Evolutionary conservation across 768 basidiomycete species (phyloP).

Genomic region (Mrakia hoshinonis): DNA sequence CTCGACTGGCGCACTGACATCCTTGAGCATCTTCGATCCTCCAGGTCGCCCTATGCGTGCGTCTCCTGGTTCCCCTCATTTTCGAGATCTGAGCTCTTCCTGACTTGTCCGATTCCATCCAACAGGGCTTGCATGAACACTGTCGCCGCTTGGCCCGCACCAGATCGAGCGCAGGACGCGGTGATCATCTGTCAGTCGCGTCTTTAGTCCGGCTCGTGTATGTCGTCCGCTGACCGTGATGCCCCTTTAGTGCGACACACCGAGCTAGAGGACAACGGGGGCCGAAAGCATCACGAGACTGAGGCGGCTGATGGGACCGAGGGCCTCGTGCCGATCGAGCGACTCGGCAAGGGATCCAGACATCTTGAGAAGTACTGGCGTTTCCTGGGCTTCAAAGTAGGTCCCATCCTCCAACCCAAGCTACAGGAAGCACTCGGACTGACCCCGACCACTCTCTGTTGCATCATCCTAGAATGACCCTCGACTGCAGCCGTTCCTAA

Average conservation of each 20-base stretch:
- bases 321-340: slow-evolving; percentile 32
- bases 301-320: background rate
- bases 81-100: background rate
- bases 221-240: background rate
- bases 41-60: slow-evolving; percentile 23
- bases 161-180: slow-evolving; percentile 14
- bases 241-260: slow-evolving; percentile 19
- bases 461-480: slow-evolving; percentile 18
- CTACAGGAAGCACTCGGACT: too few species aligned
- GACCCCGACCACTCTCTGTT: background rate
- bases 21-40: too few species aligned
- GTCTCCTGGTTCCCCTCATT: background rate
- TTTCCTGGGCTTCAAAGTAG: slow-evolving; percentile 30
- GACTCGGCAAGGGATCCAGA: slow-evolving; percentile 13
- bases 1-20: too few species aligned
- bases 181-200: slow-evolving; percentile 18
- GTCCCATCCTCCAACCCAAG: background rate
- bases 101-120: background rate
- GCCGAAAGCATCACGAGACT: background rate
- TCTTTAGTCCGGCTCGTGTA: background rate
- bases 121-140: slow-evolving; percentile 34
- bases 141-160: slow-evolving; percentile 29
- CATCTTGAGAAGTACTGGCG: slow-evolving; percentile 30
- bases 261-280: slow-evolving; percentile 12
- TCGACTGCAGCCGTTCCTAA: slow-evolving; percentile 1